Conservation (phyloP, 352 stramenopile species). For the Phytophthora ohioensis region DNA sequence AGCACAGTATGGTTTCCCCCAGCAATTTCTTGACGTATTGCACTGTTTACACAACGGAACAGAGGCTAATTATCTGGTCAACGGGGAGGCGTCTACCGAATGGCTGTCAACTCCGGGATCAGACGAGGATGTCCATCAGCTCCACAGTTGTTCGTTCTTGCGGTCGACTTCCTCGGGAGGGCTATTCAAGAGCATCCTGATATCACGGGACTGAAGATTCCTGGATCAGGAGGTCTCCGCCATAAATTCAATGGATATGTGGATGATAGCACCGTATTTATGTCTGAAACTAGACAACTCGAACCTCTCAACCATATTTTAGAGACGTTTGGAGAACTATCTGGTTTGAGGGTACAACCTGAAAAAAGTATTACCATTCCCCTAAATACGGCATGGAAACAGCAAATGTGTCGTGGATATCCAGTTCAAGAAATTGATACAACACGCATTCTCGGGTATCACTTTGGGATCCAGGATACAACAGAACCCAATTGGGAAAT, state of each 20-base stretch:
- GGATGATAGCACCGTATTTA: conserved; percentile 11
- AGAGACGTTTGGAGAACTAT: neutral
- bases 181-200: neutral
- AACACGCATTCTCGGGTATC: neutral
- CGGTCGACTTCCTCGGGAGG: neutral
- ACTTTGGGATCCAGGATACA: neutral
- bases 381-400: neutral
- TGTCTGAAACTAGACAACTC: neutral
- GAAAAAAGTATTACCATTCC: neutral
- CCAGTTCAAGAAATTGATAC: neutral
- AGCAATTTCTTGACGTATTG: neutral
- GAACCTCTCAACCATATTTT: neutral
- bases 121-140: conserved; percentile 14
- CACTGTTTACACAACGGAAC: conserved; percentile 8
- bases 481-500: neutral
- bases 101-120: conserved; percentile 16
- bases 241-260: conserved; percentile 16
- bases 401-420: neutral
- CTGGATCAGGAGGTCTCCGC: neutral
- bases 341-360: neutral
- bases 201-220: conserved; percentile 4
- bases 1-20: neutral
- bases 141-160: conserved; percentile 12
- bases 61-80: neutral
- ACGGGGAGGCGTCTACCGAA: conserved; percentile 5